These are phyloP conservation scores for Talaromyces nanjingensis DNA, from an alignment of 495 filamentous ascomycete species.

Conservation along the genomic window DNA sequence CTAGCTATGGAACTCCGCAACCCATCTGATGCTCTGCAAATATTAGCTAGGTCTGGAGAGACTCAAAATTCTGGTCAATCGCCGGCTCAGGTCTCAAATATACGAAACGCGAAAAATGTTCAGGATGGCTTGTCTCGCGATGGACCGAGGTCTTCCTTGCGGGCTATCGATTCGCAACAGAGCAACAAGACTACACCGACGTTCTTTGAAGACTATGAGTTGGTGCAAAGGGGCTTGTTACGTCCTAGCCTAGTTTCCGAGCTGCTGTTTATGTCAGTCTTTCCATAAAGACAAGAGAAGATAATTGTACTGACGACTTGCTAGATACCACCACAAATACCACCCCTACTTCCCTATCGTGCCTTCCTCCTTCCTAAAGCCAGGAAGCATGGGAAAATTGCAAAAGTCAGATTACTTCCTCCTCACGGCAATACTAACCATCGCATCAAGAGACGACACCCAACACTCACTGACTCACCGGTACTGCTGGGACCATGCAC, in stretches of 20 bases:
- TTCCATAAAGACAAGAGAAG: too few species aligned
- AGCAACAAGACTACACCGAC: neutral
- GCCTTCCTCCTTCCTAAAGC: neutral
- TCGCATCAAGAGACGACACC: neutral
- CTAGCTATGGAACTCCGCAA: neutral
- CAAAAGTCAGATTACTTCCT: neutral
- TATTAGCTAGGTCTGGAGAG: neutral
- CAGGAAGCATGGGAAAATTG: neutral
- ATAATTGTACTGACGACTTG: neutral
- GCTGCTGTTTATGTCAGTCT: neutral
- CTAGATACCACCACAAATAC: neutral
- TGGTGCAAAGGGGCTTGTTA: neutral
- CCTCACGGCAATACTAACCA: neutral
- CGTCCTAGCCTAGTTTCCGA: neutral
- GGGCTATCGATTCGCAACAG: neutral
- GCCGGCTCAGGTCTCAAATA: neutral
- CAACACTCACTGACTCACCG: neutral
- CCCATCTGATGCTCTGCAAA: neutral
- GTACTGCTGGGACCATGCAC: neutral
- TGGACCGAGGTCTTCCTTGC: neutral
- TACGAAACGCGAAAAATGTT: neutral
- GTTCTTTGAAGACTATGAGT: neutral
- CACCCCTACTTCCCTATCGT: neutral
- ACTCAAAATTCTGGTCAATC: neutral
- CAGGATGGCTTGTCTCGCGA: neutral